These are phyloP conservation scores for Nemania sp. DNA, from an alignment of 2,329 filamentous ascomycete genomes.

Conservation along the genomic window DNA sequence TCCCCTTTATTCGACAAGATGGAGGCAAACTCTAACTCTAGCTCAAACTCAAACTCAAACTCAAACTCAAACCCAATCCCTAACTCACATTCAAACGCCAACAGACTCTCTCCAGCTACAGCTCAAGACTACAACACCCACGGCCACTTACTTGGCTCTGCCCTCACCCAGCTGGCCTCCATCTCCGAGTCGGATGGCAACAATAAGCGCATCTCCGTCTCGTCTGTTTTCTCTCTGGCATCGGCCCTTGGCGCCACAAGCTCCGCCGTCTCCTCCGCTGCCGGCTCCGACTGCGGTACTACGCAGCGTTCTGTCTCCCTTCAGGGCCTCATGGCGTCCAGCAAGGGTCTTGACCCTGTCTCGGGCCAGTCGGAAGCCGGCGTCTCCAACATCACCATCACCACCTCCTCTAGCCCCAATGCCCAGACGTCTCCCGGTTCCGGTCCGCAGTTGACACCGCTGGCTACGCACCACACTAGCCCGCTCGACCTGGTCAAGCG, in stretches of 20 bases:
- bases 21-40: conserved; percentile 29
- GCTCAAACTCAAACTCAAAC: neutral
- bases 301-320: conserved; percentile 49
- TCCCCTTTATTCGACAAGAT: conserved; percentile 19
- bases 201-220: conserved; percentile 72
- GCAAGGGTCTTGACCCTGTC: conserved; percentile 45
- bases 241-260: conserved; percentile 61
- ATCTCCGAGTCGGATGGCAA: conserved; percentile 51
- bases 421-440: conserved; percentile 48
- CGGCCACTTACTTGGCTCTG: conserved; percentile 53
- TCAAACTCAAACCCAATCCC: conserved; percentile 13
- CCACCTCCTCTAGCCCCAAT: conserved; percentile 53
- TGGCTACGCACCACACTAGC: conserved; percentile 47
- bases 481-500: conserved; percentile 54
- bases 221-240: conserved; percentile 72
- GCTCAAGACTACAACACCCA: conserved; percentile 34
- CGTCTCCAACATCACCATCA: conserved; percentile 57
- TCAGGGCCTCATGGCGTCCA: conserved; percentile 52
- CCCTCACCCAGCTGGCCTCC: conserved; percentile 52
- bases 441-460: conserved; percentile 52
- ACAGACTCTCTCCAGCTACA: conserved; percentile 18
- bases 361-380: conserved; percentile 55
- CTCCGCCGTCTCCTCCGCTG: conserved; percentile 56
- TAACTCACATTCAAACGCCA: conserved; percentile 1
- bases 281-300: conserved; percentile 55